Evolutionary conservation across 768 basidiomycete genomes (phyloP).

Genomic region (Rhizopogon vulgaris): DNA sequence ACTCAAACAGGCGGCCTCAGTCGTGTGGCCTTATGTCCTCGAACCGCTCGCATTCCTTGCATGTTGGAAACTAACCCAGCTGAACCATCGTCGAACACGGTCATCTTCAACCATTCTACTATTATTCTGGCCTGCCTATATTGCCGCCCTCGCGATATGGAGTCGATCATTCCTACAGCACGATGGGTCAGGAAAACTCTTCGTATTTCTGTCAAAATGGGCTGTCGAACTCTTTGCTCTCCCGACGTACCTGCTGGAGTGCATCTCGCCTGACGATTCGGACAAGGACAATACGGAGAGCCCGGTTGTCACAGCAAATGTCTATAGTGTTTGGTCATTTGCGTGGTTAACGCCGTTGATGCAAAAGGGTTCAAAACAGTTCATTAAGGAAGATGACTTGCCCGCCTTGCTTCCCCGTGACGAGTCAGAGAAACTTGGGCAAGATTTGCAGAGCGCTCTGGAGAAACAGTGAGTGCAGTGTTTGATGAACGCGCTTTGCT

Average conservation of each 20-base stretch:
- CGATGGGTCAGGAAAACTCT: conserved; percentile 24
- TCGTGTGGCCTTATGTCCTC: conserved; percentile 48
- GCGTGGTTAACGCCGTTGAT: conserved; percentile 81
- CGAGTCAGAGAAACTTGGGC: conserved; percentile 62
- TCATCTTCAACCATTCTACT: conserved; percentile 68
- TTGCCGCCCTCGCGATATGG: conserved; percentile 45
- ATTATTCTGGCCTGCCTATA: conserved; percentile 77
- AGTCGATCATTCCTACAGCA: conserved; percentile 46
- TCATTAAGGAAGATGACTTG: conserved; percentile 82
- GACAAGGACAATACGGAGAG: conserved; percentile 46
- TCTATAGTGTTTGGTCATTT: conserved; percentile 82
- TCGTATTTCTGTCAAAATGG: conserved; percentile 41
- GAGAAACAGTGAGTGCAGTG: conserved; percentile 48
- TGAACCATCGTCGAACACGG: conserved; percentile 66
- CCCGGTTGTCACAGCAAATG: conserved; percentile 70
- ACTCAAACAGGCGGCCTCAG: conserved; percentile 31
- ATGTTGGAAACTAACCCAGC: conserved; percentile 46
- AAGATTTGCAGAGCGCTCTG: conserved; percentile 55
- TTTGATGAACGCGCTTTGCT: not conserved
- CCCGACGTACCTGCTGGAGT: conserved; percentile 59
- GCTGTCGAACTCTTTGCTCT: conserved; percentile 39
- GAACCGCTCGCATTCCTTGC: conserved; percentile 50
- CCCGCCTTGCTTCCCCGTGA: conserved; percentile 66
- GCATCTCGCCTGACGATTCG: conserved; percentile 55
- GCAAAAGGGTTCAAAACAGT: conserved; percentile 55